A percentile compares a stretch with the other conserved stretches of the same genome.
Conservation (phyloP, 2,329 filamentous ascomycete species). For the Nakataea oryzae region DNA sequence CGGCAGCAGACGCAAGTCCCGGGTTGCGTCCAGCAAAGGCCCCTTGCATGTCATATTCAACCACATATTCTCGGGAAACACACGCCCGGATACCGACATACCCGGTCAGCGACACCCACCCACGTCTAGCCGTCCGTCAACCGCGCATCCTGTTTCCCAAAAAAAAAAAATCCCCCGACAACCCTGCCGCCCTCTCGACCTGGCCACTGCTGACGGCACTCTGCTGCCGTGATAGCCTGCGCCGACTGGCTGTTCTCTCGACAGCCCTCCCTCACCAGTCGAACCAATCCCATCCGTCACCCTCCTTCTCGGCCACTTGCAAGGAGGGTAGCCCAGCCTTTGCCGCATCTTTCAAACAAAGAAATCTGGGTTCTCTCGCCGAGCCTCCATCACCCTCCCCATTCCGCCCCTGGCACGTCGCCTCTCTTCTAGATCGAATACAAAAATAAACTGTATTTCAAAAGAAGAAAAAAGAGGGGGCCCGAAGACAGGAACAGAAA, state of each 20-base stretch:
- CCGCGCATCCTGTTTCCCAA: not conserved
- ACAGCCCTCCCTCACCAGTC: not conserved
- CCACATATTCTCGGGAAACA: not conserved
- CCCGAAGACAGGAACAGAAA: not conserved
- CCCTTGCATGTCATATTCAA: not conserved
- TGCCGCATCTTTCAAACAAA: not conserved
- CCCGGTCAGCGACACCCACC: not conserved
- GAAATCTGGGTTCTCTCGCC: not conserved
- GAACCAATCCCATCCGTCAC: not conserved
- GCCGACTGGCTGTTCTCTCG: not conserved
- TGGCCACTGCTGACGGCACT: not conserved
- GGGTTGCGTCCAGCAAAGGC: not conserved
- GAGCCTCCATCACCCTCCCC: not conserved
- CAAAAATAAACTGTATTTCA: not conserved
- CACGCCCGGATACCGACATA: not conserved
- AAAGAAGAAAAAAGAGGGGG: not conserved
- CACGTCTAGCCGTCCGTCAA: not conserved
- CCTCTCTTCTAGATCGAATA: not conserved
- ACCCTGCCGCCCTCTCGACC: not conserved
- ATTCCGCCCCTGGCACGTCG: no score
- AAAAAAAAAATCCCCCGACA: no score
- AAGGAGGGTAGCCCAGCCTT: not conserved
- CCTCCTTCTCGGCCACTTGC: not conserved
- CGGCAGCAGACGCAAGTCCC: not conserved
- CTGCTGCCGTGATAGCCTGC: not conserved